A percentile compares a stretch with the other conserved stretches of the same genome.
phyloP scores from a whole-genome alignment of 169 alveolate genomes.

The Eimeria sp. region DNA sequence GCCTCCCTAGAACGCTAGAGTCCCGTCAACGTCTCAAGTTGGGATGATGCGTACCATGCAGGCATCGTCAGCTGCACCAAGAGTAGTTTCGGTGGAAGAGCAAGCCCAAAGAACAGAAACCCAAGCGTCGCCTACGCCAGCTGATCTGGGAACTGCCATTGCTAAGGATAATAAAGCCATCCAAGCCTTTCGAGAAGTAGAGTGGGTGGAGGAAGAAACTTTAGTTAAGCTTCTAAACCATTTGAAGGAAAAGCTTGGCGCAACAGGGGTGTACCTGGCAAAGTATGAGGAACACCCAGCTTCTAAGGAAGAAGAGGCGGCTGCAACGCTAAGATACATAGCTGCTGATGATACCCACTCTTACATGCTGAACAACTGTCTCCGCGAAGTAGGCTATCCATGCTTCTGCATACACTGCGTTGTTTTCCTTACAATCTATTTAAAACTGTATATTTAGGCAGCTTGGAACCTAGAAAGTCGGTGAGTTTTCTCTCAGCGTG shows the following conservation, averaged over 20 bases:
- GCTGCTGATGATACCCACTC: conserved; percentile 35
- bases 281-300: conserved; percentile 55
- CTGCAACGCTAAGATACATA: not conserved
- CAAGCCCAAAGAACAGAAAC: not conserved
- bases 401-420: not conserved
- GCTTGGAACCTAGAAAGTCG: no score
- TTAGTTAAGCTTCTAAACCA: conserved; percentile 1
- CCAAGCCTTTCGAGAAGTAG: not conserved
- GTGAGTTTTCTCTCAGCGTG: not conserved
- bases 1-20: no score
- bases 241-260: conserved; percentile 24
- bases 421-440: not conserved
- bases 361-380: conserved; percentile 31
- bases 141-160: not conserved
- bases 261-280: conserved; percentile 52
- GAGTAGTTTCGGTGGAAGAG: not conserved
- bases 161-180: not conserved
- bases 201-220: conserved; percentile 64
- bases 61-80: conserved; percentile 12
- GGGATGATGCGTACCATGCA: not conserved
- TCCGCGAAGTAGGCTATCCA: not conserved
- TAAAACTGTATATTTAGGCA: not conserved
- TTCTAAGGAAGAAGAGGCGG: conserved; percentile 6
- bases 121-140: not conserved
- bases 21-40: not conserved